These are phyloP conservation scores for Solanum pennellii DNA, from an alignment of 257 asterid species.

Conservation along the genomic window DNA sequence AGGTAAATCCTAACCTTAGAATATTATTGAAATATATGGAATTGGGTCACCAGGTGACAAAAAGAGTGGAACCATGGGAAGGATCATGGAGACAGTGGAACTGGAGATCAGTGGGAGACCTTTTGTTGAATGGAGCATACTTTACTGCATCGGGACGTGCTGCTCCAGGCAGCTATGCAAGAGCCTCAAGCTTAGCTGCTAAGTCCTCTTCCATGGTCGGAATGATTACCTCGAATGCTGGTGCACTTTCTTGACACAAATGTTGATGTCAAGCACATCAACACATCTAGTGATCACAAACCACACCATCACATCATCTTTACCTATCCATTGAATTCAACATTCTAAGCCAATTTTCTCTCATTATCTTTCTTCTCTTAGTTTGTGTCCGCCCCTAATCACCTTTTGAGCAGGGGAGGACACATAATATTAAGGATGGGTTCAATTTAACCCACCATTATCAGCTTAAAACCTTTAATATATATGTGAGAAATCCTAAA, in stretches of 20 bases:
- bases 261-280: slow-evolving; percentile 22
- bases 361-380: not conserved
- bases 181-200: slow-evolving; percentile 86
- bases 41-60: slow-evolving; percentile 47
- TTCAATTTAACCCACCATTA: not conserved
- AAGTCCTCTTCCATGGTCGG: slow-evolving; percentile 75
- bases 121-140: slow-evolving; percentile 87
- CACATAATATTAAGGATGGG: not conserved
- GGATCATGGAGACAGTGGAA: slow-evolving; percentile 72
- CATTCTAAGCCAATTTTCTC: not conserved
- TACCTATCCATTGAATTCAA: not conserved
- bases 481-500: not conserved
- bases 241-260: slow-evolving; percentile 51
- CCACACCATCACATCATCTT: not conserved
- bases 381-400: not conserved
- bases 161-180: slow-evolving; percentile 58
- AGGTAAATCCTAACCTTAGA: not conserved
- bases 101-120: slow-evolving; percentile 97
- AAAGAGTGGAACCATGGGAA: slow-evolving; percentile 39
- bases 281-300: not conserved
- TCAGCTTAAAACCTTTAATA: not conserved
- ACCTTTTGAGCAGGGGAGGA: not conserved
- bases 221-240: slow-evolving; percentile 54
- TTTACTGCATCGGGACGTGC: slow-evolving; percentile 74
- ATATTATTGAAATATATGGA: not conserved